These are phyloP conservation scores for Metschnikowia picachoensis DNA, from an alignment of 805 yeast genomes.

Conservation along the genomic window DNA sequence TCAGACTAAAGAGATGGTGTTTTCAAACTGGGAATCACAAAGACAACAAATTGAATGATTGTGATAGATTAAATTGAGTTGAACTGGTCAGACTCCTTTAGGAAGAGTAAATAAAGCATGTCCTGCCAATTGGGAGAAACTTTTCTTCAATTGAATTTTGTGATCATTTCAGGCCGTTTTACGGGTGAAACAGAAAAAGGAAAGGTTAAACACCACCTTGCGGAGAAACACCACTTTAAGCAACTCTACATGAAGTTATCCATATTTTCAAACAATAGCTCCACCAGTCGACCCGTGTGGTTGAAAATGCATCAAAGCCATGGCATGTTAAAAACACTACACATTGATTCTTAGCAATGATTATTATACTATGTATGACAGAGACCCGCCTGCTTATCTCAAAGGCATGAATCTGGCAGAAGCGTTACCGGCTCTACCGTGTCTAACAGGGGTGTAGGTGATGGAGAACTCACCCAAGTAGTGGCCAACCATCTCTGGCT, in stretches of 20 bases:
- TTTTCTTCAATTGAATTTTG: too few relatives aligned
- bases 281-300: too few relatives aligned
- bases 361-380: constrained; percentile 18
- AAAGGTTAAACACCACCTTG: too few relatives aligned
- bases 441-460: constrained; percentile 99
- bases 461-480: constrained; percentile 99
- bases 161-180: too few relatives aligned
- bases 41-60: background rate
- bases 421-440: constrained; percentile 95
- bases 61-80: background rate
- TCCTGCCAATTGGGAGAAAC: too few relatives aligned
- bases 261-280: too few relatives aligned
- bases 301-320: too few relatives aligned
- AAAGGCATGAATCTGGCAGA: constrained; percentile 75
- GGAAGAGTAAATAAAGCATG: background rate
- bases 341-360: constrained; percentile 11
- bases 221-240: too few relatives aligned
- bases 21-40: background rate
- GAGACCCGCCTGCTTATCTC: constrained; percentile 29
- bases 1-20: too few relatives aligned
- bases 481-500: constrained; percentile 99
- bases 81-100: background rate
- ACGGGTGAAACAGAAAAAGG: too few relatives aligned
- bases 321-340: too few relatives aligned
- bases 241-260: too few relatives aligned